Percentiles rank a stretch among this genome's conserved stretches.
phyloP scores from a whole-genome alignment of 106 monocot species.

The Dendrobium catenatum region DNA sequence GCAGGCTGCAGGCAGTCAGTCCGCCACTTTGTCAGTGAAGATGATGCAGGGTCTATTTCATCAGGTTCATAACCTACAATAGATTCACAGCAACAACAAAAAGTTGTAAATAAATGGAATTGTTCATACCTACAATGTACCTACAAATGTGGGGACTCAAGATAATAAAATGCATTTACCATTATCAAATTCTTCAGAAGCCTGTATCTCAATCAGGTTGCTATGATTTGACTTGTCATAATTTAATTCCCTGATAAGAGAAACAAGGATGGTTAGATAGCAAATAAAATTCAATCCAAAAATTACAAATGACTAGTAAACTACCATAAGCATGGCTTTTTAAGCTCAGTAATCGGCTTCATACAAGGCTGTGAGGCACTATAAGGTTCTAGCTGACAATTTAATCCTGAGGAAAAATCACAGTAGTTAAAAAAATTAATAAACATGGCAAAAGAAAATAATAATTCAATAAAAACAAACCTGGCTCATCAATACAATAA shows the following conservation, averaged over 20 bases:
- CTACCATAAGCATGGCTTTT: constrained; percentile 31
- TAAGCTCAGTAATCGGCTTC: constrained; percentile 16
- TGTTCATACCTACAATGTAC: constrained; percentile 13
- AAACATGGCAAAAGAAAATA: neutral
- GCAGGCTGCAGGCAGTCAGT: constrained; percentile 24
- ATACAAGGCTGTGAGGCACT: constrained; percentile 23
- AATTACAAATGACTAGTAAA: constrained; percentile 3
- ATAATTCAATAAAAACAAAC: constrained; percentile 11
- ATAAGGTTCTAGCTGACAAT: constrained; percentile 17
- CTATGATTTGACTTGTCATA: constrained; percentile 9
- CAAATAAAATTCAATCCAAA: neutral
- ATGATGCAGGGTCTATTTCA: constrained; percentile 18
- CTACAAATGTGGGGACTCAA: constrained; percentile 5
- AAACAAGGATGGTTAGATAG: constrained; percentile 2
- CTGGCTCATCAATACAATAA: constrained; percentile 16
- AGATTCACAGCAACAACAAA: neutral
- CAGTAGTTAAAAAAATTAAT: neutral
- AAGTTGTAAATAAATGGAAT: neutral
- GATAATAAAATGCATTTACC: constrained; percentile 4
- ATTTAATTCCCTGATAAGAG: constrained; percentile 10
- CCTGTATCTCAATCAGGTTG: constrained; percentile 9
- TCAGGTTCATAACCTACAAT: constrained; percentile 10
- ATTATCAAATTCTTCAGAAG: constrained; percentile 8
- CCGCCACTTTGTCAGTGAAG: constrained; percentile 59
- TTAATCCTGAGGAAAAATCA: neutral